Percentiles rank a stretch among this genome's conserved stretches.
These are phyloP conservation scores for Pythium chondricola DNA, from an alignment of 352 stramenopile genomes.

Conservation along the genomic window DNA sequence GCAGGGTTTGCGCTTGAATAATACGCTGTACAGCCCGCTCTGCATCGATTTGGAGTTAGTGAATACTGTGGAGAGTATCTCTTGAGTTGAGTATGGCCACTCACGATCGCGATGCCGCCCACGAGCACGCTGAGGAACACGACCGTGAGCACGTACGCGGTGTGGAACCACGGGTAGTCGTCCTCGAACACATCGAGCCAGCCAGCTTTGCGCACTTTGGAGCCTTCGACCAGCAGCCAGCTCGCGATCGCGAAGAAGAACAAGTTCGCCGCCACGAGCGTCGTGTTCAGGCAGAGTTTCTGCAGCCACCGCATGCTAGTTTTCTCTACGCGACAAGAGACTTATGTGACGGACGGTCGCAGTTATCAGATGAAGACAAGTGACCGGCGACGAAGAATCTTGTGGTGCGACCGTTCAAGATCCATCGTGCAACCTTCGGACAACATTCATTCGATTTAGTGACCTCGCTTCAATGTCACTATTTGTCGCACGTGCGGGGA, in stretches of 20 bases:
- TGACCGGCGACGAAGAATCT: background rate
- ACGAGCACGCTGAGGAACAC: constrained; percentile 14
- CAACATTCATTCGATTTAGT: background rate
- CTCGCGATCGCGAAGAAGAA: constrained; percentile 18
- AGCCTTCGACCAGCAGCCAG: constrained; percentile 7
- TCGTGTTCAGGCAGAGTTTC: constrained; percentile 9
- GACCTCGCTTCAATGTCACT: background rate
- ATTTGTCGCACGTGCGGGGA: constrained; percentile 44
- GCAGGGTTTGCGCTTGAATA: constrained; percentile 15
- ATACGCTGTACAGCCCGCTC: constrained; percentile 17
- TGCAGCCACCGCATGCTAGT: constrained; percentile 7
- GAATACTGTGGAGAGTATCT: too few relatives aligned
- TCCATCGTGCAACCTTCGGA: constrained; percentile 2
- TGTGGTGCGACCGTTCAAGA: constrained; percentile 9
- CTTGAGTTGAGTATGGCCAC: too few relatives aligned
- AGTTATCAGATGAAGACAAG: constrained; percentile 1
- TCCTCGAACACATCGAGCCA: constrained; percentile 26
- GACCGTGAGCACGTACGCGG: constrained; percentile 11
- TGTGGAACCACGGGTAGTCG: constrained; percentile 24
- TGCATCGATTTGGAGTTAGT: too few relatives aligned
- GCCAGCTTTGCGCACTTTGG: constrained; percentile 13
- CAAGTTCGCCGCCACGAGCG: constrained; percentile 14
- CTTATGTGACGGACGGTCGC: background rate
- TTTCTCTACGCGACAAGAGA: background rate
- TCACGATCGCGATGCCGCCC: constrained; percentile 16